Conservation (phyloP, 2,329 filamentous ascomycete genomes). For the Fusarium sulawesiense region DNA sequence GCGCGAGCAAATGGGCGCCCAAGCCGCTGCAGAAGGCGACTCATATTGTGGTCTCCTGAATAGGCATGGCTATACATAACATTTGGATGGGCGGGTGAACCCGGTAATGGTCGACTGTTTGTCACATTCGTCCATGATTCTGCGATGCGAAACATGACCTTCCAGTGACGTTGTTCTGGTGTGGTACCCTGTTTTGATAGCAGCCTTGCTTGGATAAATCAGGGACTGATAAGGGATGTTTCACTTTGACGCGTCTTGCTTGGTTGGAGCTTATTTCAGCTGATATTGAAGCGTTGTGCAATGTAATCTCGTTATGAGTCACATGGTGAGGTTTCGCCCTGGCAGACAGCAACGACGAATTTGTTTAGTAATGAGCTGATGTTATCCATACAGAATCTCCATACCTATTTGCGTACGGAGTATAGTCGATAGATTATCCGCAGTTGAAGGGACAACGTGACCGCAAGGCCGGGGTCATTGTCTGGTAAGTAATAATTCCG, state of each 20-base stretch:
- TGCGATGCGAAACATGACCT: constrained; percentile 22
- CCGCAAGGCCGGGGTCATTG: constrained; percentile 8
- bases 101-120: constrained; percentile 22
- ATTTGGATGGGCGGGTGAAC: constrained; percentile 27
- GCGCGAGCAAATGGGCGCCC: constrained; percentile 26
- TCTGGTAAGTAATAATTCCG: constrained; percentile 14
- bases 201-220: constrained; percentile 23
- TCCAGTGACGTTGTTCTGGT: constrained; percentile 36
- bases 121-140: constrained; percentile 8
- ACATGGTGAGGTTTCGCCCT: constrained; percentile 27
- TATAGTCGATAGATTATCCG: background rate
- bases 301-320: constrained; percentile 31
- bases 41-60: constrained; percentile 12
- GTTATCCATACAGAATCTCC: background rate
- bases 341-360: constrained; percentile 10
- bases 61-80: constrained; percentile 16
- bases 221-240: constrained; percentile 26
- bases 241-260: constrained; percentile 32
- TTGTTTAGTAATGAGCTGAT: constrained; percentile 8
- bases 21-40: constrained; percentile 15
- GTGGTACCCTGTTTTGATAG: constrained; percentile 19
- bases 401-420: background rate
- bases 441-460: constrained; percentile 33
- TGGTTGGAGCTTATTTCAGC: constrained; percentile 5
- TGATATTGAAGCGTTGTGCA: constrained; percentile 8